Evolutionary conservation across 176 grass and related monocot species (phyloP), one percentile per base, ranked within the genome.

Genomic region (Aegilops speltoides): DNA sequence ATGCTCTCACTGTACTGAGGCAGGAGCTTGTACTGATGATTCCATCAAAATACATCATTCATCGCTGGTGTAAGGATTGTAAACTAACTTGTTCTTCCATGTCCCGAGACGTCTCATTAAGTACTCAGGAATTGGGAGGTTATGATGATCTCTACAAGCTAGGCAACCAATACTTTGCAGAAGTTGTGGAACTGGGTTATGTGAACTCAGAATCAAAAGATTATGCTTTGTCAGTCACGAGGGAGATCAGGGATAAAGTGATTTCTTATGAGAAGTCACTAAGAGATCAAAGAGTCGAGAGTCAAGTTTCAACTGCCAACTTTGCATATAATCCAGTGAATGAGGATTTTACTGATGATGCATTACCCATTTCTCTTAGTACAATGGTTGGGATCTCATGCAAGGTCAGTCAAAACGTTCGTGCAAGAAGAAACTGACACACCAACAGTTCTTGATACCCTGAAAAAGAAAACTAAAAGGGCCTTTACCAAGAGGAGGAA

Each of bases 301-400:
- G 28, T 67, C 86, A 93, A 82, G 84, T 96, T 57, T 85, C 89
- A 61, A 68, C 94, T 34, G 76, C 91, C 38, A 92, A 87, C 87
- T 93, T 93, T 79, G 88, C 94, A 59, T 93, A 96, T 83, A 91
- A 93, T 80, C 88, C 92, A 83, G 90, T 96, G 75, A 96, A 96
- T 20, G 91, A 96, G 84, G 91, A 96, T 89, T 96, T 96, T 71
- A 89, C 87, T 64, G 94, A 93, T 88, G 89, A 96, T 72, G 40
- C 73, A 4, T 69, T 92, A 73, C 87, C 91, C 38, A 92, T 92
- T 79, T 90, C 90, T 46, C 86, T 93, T 38, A 86, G 81, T 80
- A 96, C 91, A 91, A 91, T 84, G 87, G 91, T 23, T 96, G 94
- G 94, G 94, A 96, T 82, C 61, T 89, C 74, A 86, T 84, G 41